These are phyloP conservation scores for Lipomyces oligophaga DNA, from an alignment of 805 yeast species.

Conservation along the genomic window DNA sequence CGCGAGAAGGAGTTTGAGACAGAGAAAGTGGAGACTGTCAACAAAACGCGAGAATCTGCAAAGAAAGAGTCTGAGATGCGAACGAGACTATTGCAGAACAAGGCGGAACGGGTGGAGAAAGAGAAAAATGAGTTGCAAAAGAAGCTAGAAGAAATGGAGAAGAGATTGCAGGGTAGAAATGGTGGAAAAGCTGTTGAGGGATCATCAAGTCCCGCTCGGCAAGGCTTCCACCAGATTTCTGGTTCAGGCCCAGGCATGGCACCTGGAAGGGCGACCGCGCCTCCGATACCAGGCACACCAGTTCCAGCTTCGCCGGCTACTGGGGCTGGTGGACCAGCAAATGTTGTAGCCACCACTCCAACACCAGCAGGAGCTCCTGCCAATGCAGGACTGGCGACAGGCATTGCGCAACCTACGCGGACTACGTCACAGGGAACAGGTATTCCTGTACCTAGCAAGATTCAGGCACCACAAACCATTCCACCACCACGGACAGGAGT, in stretches of 20 bases:
- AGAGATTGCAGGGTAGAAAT: background rate
- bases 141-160: slow-evolving; percentile 30
- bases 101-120: slow-evolving; percentile 50
- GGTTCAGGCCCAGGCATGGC: background rate
- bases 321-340: slow-evolving; percentile 2
- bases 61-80: slow-evolving; percentile 59
- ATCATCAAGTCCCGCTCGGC: background rate
- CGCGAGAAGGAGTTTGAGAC: slow-evolving; percentile 40
- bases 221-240: background rate
- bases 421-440: background rate
- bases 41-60: slow-evolving; percentile 48
- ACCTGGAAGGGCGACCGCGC: background rate
- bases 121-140: slow-evolving; percentile 33
- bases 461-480: slow-evolving; percentile 2
- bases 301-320: slow-evolving; percentile 5
- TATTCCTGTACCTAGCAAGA: too few species aligned
- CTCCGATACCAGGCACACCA: slow-evolving; percentile 3
- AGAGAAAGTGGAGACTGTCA: slow-evolving; percentile 43
- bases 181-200: background rate
- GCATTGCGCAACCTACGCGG: slow-evolving; percentile 1
- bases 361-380: slow-evolving; percentile 1
- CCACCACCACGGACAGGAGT: background rate
- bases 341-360: background rate
- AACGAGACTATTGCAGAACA: slow-evolving; percentile 51
- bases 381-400: background rate